A percentile compares a stretch with the other conserved stretches of the same genome.
phyloP scores from a whole-genome alignment of 306 rosid genomes.

The Vicia faba region DNA sequence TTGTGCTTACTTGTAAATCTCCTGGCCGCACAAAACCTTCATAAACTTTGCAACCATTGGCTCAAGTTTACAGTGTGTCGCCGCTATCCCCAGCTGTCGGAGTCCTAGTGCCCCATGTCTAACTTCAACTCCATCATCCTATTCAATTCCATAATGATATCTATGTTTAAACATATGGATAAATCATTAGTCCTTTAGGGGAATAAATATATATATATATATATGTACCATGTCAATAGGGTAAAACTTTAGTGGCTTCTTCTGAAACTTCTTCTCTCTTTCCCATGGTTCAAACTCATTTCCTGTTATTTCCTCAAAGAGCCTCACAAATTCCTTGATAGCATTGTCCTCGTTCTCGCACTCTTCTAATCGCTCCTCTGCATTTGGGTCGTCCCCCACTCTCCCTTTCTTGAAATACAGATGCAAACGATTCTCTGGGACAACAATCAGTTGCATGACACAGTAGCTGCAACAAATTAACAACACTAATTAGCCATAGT shows the following conservation, averaged over 20 bases:
- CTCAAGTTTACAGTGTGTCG: slow-evolving; percentile 69
- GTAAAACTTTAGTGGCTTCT: slow-evolving; percentile 68
- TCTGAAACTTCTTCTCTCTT: slow-evolving; percentile 74
- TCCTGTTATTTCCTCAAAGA: slow-evolving; percentile 78
- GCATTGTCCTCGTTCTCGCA: slow-evolving; percentile 52
- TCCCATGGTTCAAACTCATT: slow-evolving; percentile 86
- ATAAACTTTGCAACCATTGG: slow-evolving; percentile 72
- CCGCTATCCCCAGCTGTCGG: slow-evolving; percentile 71
- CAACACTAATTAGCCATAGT: slow-evolving; percentile 9
- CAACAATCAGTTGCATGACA: slow-evolving; percentile 66
- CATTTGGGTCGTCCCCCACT: slow-evolving; percentile 77
- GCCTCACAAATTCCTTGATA: slow-evolving; percentile 63
- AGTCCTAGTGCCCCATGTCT: slow-evolving; percentile 75
- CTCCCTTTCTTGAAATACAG: slow-evolving; percentile 74
- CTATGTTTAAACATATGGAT: not conserved
- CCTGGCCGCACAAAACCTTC: slow-evolving; percentile 81
- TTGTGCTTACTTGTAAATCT: slow-evolving; percentile 63
- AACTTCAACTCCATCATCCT: slow-evolving; percentile 93
- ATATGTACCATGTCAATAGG: slow-evolving; percentile 78
- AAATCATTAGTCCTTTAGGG: not conserved
- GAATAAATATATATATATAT: slow-evolving; percentile 20
- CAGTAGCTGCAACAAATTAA: slow-evolving; percentile 62
- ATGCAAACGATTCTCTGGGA: slow-evolving; percentile 58
- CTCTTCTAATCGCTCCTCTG: slow-evolving; percentile 76
- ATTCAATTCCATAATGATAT: not conserved